phyloP scores from a whole-genome alignment of 495 filamentous ascomycete species.

The Staphylotrichum tortipilum region DNA sequence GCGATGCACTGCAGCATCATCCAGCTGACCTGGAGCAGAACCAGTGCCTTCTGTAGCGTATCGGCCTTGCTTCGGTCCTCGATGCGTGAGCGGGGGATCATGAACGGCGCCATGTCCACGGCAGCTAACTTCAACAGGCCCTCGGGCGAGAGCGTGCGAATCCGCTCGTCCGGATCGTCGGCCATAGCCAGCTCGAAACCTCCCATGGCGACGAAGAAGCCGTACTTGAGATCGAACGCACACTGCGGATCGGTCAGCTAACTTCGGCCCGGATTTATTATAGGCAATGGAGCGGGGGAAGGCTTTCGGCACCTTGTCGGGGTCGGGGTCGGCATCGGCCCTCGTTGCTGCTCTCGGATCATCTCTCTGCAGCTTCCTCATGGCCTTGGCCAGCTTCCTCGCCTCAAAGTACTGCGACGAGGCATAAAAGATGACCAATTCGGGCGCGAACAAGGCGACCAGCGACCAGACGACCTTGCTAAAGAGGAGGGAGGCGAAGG shows the following conservation, averaged over 20 bases:
- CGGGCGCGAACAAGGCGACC: neutral
- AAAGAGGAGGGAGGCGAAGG: neutral
- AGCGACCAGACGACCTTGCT: neutral
- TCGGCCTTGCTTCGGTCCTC: slow-evolving; percentile 29
- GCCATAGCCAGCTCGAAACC: neutral
- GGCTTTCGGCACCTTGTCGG: too few relatives aligned
- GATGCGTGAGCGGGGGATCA: neutral
- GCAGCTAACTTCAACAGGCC: neutral
- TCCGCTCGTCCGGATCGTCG: neutral
- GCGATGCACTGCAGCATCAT: slow-evolving; percentile 25
- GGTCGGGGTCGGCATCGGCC: neutral
- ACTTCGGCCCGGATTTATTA: neutral
- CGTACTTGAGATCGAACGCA: neutral
- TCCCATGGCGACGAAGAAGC: slow-evolving; percentile 8
- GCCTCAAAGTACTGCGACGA: neutral
- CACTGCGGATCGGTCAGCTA: neutral
- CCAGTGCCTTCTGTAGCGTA: slow-evolving; percentile 22
- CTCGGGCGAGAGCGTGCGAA: neutral
- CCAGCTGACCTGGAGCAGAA: slow-evolving; percentile 28
- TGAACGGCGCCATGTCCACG: neutral
- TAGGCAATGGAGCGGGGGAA: too few relatives aligned
- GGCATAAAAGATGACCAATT: neutral
- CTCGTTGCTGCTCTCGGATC: neutral
- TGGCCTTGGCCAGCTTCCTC: neutral
- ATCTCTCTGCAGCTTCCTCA: too few relatives aligned